phyloP scores from a whole-genome alignment of 106 monocot genomes.

The Acorus gramineus region DNA sequence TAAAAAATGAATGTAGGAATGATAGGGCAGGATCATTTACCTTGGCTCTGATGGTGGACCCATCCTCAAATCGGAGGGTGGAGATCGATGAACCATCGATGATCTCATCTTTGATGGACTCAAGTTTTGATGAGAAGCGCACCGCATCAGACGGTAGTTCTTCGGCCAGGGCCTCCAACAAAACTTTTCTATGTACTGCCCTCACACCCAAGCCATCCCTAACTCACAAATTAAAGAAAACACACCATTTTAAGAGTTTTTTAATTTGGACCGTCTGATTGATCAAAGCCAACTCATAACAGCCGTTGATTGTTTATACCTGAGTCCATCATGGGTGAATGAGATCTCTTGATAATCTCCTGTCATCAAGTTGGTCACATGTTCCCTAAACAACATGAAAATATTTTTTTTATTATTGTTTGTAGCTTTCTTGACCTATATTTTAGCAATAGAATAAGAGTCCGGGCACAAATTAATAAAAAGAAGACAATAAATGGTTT shows the following conservation, averaged over 20 bases:
- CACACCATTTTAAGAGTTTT: background rate
- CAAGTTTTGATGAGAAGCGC: slow-evolving; percentile 37
- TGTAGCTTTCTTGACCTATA: too few species aligned
- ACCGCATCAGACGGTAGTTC: slow-evolving; percentile 36
- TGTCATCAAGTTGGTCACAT: slow-evolving; percentile 21
- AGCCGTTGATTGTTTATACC: slow-evolving; percentile 2
- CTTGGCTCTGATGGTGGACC: slow-evolving; percentile 37
- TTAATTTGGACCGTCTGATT: background rate
- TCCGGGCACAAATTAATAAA: too few species aligned
- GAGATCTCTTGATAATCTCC: slow-evolving; percentile 17
- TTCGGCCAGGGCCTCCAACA: slow-evolving; percentile 33
- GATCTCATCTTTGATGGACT: slow-evolving; percentile 23
- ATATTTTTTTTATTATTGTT: too few species aligned
- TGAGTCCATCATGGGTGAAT: slow-evolving; percentile 2
- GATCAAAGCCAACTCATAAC: too few species aligned
- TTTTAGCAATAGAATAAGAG: too few species aligned
- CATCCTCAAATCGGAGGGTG: slow-evolving; percentile 35
- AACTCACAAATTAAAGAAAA: background rate
- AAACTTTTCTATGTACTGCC: slow-evolving; percentile 26
- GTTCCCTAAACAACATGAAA: background rate
- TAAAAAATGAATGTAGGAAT: background rate
- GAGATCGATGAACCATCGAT: slow-evolving; percentile 9
- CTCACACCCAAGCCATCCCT: slow-evolving; percentile 15
- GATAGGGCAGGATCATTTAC: background rate
- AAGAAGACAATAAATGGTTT: too few species aligned